Percentiles rank a stretch among this genome's conserved stretches.
Conservation (phyloP, 345 rosid genomes). For the Camelina sativa region DNA sequence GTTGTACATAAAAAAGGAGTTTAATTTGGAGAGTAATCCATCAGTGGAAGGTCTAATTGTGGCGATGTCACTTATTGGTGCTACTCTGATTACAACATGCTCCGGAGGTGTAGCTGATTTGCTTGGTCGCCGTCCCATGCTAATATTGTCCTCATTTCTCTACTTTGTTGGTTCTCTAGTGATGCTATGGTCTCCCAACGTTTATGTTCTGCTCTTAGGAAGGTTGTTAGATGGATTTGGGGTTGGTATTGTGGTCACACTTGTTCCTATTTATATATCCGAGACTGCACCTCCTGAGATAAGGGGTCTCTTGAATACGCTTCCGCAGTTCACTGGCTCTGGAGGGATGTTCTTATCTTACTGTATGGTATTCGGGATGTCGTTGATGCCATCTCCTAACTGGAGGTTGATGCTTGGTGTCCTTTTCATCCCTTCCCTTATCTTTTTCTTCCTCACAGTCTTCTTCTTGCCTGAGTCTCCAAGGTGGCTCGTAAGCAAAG, state of each 20-base stretch:
- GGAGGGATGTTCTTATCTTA: constrained; percentile 93
- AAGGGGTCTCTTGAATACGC: constrained; percentile 82
- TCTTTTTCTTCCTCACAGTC: constrained; percentile 62
- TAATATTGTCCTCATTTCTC: constrained; percentile 74
- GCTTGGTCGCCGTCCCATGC: constrained; percentile 91
- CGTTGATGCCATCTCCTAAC: constrained; percentile 66
- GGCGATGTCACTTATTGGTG: constrained; percentile 96
- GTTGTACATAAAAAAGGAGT: constrained; percentile 85
- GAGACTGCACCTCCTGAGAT: constrained; percentile 99
- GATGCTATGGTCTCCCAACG: constrained; percentile 97
- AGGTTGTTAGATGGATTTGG: constrained; percentile 96
- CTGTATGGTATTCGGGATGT: constrained; percentile 94
- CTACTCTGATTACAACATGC: constrained; percentile 81
- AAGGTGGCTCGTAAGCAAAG: constrained; percentile 97
- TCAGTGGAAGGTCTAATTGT: constrained; percentile 86
- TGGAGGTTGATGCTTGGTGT: constrained; percentile 99
- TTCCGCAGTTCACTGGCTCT: constrained; percentile 94
- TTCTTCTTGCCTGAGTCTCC: constrained; percentile 97
- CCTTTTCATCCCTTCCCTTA: constrained; percentile 77
- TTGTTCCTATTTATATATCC: constrained; percentile 90
- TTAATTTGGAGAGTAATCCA: constrained; percentile 70
- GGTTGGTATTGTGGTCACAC: constrained; percentile 85
- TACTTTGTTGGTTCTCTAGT: constrained; percentile 76
- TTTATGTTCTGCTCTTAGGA: constrained; percentile 76
- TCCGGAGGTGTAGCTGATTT: constrained; percentile 84